Evolutionary conservation across 192 early-diverging fungal species (phyloP).

Genomic region (Phycomyces blakesleeanus): DNA sequence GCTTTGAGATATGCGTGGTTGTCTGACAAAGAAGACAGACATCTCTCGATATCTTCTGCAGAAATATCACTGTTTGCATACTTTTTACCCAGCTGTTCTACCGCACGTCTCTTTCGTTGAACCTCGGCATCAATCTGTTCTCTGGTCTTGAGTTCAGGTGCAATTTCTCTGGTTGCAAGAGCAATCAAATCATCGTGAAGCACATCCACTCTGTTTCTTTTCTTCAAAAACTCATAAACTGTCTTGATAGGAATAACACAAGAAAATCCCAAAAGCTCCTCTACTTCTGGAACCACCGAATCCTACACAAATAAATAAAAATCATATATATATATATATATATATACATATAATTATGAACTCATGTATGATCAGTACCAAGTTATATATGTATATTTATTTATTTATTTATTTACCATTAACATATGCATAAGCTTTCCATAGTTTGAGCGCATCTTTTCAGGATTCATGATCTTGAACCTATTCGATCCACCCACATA

Average conservation of each 20-base stretch:
- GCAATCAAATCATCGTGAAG: conserved; percentile 80
- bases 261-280: conserved; percentile 71
- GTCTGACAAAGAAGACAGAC: conserved; percentile 94
- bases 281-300: conserved; percentile 64
- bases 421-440: conserved; percentile 95
- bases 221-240: conserved; percentile 75
- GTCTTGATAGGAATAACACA: conserved; percentile 88
- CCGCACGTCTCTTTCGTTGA: conserved; percentile 83
- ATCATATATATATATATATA: neutral
- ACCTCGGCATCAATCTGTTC: conserved; percentile 75
- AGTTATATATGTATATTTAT: too few relatives aligned
- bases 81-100: conserved; percentile 77
- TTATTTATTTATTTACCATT: conserved; percentile 44
- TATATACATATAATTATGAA: too few relatives aligned
- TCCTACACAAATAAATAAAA: conserved; percentile 44
- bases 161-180: conserved; percentile 69
- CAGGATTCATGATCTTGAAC: conserved; percentile 91
- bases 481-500: conserved; percentile 3
- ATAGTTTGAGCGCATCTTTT: conserved; percentile 94
- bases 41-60: conserved; percentile 68
- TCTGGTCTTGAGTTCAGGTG: conserved; percentile 59
- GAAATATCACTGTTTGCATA: conserved; percentile 61
- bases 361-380: too few relatives aligned
- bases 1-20: conserved; percentile 92
- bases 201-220: conserved; percentile 59